Evolutionary conservation across 768 basidiomycete species (phyloP).

Genomic region (Coprinopsis strossmayeri): DNA sequence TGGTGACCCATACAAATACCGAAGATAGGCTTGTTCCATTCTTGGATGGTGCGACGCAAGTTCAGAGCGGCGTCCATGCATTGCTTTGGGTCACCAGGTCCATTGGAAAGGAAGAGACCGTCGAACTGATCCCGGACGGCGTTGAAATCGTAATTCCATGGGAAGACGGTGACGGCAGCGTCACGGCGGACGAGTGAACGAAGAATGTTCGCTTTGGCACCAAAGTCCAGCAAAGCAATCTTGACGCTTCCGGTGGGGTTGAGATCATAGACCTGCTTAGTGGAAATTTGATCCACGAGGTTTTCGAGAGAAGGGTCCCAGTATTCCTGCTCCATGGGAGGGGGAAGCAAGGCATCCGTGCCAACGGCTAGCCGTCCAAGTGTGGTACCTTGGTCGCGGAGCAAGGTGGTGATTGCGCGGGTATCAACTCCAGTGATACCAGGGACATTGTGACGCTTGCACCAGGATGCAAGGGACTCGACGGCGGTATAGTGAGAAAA

Average conservation of each 20-base stretch:
- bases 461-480: constrained; percentile 92
- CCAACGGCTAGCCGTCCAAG: constrained; percentile 89
- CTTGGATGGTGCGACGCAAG: constrained; percentile 72
- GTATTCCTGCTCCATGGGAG: constrained; percentile 65
- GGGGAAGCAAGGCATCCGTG: constrained; percentile 50
- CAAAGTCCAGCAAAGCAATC: constrained; percentile 96
- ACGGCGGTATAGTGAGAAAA: constrained; percentile 94
- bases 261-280: constrained; percentile 73
- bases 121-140: constrained; percentile 84
- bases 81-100: constrained; percentile 89
- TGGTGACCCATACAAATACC: constrained; percentile 99
- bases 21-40: constrained; percentile 93
- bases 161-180: constrained; percentile 90
- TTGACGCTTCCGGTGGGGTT: constrained; percentile 85
- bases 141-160: constrained; percentile 98
- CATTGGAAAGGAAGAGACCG: constrained; percentile 94
- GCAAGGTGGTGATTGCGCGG: constrained; percentile 86
- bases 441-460: constrained; percentile 81
- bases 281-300: constrained; percentile 90
- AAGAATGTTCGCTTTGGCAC: constrained; percentile 95
- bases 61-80: constrained; percentile 81
- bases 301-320: constrained; percentile 94
- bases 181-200: constrained; percentile 88
- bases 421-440: constrained; percentile 97
- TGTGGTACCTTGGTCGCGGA: constrained; percentile 96